phyloP scores from a whole-genome alignment of 345 rosid species.

The Lepidium aucheri region DNA sequence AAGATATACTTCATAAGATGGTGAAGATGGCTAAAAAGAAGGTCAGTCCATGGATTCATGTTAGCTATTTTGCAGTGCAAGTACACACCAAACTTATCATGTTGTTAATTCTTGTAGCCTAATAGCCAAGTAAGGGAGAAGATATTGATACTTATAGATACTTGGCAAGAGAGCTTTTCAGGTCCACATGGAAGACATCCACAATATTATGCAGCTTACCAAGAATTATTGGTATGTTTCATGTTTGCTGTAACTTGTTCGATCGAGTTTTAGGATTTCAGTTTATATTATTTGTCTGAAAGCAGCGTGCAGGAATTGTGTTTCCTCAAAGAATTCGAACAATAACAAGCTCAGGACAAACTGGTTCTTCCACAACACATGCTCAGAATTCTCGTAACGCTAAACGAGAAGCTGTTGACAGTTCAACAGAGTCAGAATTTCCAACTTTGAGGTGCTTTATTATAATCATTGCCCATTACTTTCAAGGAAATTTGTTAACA shows the following conservation, averaged over 20 bases:
- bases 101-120: constrained; percentile 42
- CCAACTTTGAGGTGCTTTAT: constrained; percentile 70
- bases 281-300: neutral
- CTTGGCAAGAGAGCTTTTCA: constrained; percentile 99
- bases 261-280: neutral
- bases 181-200: constrained; percentile 96
- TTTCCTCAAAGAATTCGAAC: constrained; percentile 81
- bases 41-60: constrained; percentile 38
- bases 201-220: constrained; percentile 94
- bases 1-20: constrained; percentile 85
- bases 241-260: neutral
- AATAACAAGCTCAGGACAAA: constrained; percentile 62
- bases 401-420: constrained; percentile 47
- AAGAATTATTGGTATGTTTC: constrained; percentile 78
- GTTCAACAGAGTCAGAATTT: constrained; percentile 74
- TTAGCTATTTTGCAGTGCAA: neutral
- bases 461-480: neutral
- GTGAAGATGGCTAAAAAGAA: constrained; percentile 82
- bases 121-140: constrained; percentile 89
- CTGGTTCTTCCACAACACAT: constrained; percentile 56
- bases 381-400: constrained; percentile 49
- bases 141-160: constrained; percentile 78
- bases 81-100: constrained; percentile 18
- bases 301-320: constrained; percentile 92
- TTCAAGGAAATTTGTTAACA: neutral